phyloP scores from a whole-genome alignment of 192 early-diverging fungal genomes.

The Mortierella hygrophila region DNA sequence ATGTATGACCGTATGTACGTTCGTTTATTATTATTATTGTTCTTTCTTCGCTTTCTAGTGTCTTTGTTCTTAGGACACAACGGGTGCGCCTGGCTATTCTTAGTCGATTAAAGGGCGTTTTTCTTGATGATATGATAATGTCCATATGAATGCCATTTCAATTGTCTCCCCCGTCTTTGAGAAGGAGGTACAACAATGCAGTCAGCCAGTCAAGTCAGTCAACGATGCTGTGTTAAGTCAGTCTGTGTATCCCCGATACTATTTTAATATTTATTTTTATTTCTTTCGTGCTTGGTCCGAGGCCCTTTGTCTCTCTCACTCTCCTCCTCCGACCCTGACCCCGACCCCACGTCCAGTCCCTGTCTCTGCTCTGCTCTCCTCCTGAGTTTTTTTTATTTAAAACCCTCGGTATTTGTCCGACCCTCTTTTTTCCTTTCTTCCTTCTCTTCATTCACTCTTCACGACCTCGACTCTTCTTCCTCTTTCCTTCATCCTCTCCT shows the following conservation, averaged over 20 bases:
- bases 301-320: not conserved
- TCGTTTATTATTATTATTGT: not conserved
- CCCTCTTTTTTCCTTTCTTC: not conserved
- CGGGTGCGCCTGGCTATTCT: not conserved
- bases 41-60: not conserved
- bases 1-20: not conserved
- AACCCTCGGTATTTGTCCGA: not conserved
- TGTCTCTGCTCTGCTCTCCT: not conserved
- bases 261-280: not conserved
- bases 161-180: not conserved
- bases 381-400: not conserved
- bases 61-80: not conserved
- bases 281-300: not conserved
- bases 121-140: not conserved
- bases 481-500: not conserved
- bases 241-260: not conserved
- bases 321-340: not conserved
- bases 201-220: too few species aligned
- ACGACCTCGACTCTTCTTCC: conserved; percentile 10
- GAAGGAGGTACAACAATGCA: too few species aligned
- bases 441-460: not conserved
- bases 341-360: too few species aligned
- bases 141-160: not conserved
- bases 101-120: not conserved
- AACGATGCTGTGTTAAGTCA: too few species aligned